Conservation (phyloP, 2,329 filamentous ascomycete genomes). For the Colletotrichum sublineola region DNA sequence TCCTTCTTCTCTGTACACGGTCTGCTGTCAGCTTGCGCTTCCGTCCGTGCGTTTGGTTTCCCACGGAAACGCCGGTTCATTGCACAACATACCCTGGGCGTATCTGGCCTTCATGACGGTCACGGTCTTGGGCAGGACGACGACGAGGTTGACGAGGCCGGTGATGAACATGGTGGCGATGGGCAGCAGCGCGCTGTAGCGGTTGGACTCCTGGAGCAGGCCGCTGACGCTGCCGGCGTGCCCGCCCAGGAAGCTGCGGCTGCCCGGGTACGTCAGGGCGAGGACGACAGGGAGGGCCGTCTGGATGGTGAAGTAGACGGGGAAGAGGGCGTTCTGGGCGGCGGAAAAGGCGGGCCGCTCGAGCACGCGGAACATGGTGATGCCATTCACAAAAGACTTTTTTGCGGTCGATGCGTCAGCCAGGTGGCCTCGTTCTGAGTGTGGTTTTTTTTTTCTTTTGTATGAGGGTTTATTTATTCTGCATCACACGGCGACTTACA, state of each 20-base stretch:
- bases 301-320: constrained; percentile 90
- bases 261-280: constrained; percentile 84
- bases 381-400: constrained; percentile 80
- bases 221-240: constrained; percentile 62
- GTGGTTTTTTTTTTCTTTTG: not conserved
- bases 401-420: constrained; percentile 1
- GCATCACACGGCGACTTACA: constrained; percentile 56
- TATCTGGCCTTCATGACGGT: constrained; percentile 81
- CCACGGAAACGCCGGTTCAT: not conserved
- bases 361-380: constrained; percentile 82
- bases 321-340: constrained; percentile 86
- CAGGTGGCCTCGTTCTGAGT: not conserved
- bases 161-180: constrained; percentile 78
- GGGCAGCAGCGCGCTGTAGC: constrained; percentile 75
- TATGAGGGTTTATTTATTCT: too few species aligned
- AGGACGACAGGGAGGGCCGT: constrained; percentile 79
- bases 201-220: constrained; percentile 71
- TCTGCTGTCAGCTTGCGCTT: constrained; percentile 11
- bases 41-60: not conserved
- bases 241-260: constrained; percentile 59
- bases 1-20: constrained; percentile 79
- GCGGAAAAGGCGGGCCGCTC: constrained; percentile 84
- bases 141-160: constrained; percentile 76
- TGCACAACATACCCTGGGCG: constrained; percentile 74
- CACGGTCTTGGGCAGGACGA: constrained; percentile 82